phyloP scores from a whole-genome alignment of 805 yeast species.

The Kuraishia capsulata region DNA sequence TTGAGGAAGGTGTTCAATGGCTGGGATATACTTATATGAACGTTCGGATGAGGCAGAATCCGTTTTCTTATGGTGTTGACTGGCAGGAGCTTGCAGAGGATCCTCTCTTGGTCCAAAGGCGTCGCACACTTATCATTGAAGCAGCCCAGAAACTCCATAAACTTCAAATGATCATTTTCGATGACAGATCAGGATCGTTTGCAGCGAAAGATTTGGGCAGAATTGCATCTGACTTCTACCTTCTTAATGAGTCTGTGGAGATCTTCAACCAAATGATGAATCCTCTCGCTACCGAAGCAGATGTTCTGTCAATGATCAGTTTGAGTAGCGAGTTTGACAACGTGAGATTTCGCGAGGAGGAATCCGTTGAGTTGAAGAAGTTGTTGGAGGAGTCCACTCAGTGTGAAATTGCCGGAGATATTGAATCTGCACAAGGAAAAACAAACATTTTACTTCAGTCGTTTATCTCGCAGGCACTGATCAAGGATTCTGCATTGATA shows the following conservation, averaged over 20 bases:
- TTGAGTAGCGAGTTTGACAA: slow-evolving; percentile 93
- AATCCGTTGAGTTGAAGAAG: slow-evolving; percentile 58
- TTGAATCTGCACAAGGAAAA: slow-evolving; percentile 74
- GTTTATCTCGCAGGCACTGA: slow-evolving; percentile 64
- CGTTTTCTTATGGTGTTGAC: slow-evolving; percentile 83
- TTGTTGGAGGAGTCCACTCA: slow-evolving; percentile 53
- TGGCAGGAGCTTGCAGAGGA: slow-evolving; percentile 83
- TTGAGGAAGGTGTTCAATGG: slow-evolving; percentile 95
- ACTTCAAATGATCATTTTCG: slow-evolving; percentile 89
- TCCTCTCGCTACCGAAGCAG: slow-evolving; percentile 87
- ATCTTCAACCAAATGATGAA: slow-evolving; percentile 78
- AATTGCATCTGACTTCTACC: slow-evolving; percentile 88
- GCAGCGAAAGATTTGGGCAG: slow-evolving; percentile 87
- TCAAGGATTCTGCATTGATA: slow-evolving; percentile 70
- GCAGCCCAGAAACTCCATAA: slow-evolving; percentile 83
- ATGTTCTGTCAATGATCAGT: slow-evolving; percentile 77
- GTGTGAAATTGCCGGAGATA: slow-evolving; percentile 75
- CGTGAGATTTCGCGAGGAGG: slow-evolving; percentile 84
- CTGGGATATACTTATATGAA: slow-evolving; percentile 93
- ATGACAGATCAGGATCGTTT: slow-evolving; percentile 73
- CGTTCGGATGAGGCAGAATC: slow-evolving; percentile 92
- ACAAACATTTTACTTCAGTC: slow-evolving; percentile 85
- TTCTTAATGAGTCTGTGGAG: slow-evolving; percentile 78
- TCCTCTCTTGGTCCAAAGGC: slow-evolving; percentile 62
- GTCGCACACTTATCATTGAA: slow-evolving; percentile 65